These are phyloP conservation scores for Colletotrichum scovillei DNA, from an alignment of 2,329 filamentous ascomycete species.

Conservation along the genomic window DNA sequence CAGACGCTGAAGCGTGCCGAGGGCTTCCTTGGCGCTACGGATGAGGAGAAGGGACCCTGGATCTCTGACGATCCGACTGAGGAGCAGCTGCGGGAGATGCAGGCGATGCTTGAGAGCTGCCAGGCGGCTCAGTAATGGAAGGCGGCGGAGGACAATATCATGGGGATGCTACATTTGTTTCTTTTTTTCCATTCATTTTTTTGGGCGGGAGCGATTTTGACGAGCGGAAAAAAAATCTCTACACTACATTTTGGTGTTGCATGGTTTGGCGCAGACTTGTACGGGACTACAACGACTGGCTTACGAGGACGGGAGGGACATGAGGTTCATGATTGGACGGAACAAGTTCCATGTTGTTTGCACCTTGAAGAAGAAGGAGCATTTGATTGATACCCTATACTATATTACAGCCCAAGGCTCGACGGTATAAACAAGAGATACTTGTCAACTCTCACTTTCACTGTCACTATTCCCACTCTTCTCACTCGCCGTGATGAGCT, in stretches of 20 bases:
- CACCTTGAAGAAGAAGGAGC: constrained; percentile 13
- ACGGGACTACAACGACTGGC: constrained; percentile 2
- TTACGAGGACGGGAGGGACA: constrained; percentile 17
- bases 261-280: constrained; percentile 2
- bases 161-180: background rate
- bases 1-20: constrained; percentile 90
- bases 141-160: background rate
- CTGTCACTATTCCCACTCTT: background rate
- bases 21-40: constrained; percentile 81
- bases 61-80: constrained; percentile 76
- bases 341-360: constrained; percentile 4
- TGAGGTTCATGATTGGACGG: constrained; percentile 22
- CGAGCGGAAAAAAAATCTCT: background rate
- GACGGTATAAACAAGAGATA: constrained; percentile 12
- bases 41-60: constrained; percentile 90
- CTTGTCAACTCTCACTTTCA: background rate
- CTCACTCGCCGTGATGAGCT: background rate
- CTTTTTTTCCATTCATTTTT: background rate
- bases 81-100: constrained; percentile 70
- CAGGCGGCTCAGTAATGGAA: constrained; percentile 36
- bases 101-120: constrained; percentile 55
- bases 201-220: constrained; percentile 3
- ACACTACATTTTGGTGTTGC: background rate
- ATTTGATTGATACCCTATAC: constrained; percentile 33
- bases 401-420: constrained; percentile 2